A percentile compares a stretch with the other conserved stretches of the same genome.
These are phyloP conservation scores for Globisporangium nodosum DNA, from an alignment of 352 stramenopile species.

Conservation along the genomic window DNA sequence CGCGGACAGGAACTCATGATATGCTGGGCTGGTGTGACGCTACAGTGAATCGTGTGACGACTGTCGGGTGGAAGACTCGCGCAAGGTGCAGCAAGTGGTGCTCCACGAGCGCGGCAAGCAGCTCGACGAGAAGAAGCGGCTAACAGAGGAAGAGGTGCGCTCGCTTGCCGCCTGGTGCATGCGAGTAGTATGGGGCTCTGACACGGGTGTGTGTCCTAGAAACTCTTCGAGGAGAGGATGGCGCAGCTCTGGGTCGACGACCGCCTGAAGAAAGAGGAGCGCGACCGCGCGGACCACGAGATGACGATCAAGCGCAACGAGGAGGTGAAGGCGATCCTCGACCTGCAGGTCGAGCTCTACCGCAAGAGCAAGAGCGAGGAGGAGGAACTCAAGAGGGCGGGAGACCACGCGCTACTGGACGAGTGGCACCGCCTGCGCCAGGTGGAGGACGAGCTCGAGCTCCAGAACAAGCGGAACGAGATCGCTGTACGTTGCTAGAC, in stretches of 20 bases:
- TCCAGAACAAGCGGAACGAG: conserved; percentile 43
- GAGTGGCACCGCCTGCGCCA: conserved; percentile 59
- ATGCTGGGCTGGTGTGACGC: not conserved
- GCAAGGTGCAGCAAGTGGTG: conserved; percentile 54
- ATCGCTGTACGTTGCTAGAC: conserved; percentile 23
- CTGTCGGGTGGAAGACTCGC: conserved; percentile 50
- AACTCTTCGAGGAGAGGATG: conserved; percentile 45
- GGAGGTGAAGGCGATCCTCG: conserved; percentile 69
- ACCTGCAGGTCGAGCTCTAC: conserved; percentile 65
- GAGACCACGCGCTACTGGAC: conserved; percentile 46
- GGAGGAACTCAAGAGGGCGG: conserved; percentile 31
- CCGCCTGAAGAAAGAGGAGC: conserved; percentile 68
- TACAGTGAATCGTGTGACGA: conserved; percentile 66
- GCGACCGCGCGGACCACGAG: conserved; percentile 50
- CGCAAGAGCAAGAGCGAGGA: conserved; percentile 37
- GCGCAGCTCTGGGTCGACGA: conserved; percentile 69
- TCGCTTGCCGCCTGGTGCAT: too few relatives aligned
- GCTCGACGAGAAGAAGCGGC: conserved; percentile 39
- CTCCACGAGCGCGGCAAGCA: conserved; percentile 55
- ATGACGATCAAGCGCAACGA: conserved; percentile 41
- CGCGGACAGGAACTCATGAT: not conserved
- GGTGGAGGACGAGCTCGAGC: conserved; percentile 59
- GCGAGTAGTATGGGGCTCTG: not conserved
- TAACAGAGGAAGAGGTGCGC: conserved; percentile 43
- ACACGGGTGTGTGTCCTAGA: conserved; percentile 17